Conservation (phyloP, 228 moss, liverwort and hornwort species). For the Sphagnum magellanicum region DNA sequence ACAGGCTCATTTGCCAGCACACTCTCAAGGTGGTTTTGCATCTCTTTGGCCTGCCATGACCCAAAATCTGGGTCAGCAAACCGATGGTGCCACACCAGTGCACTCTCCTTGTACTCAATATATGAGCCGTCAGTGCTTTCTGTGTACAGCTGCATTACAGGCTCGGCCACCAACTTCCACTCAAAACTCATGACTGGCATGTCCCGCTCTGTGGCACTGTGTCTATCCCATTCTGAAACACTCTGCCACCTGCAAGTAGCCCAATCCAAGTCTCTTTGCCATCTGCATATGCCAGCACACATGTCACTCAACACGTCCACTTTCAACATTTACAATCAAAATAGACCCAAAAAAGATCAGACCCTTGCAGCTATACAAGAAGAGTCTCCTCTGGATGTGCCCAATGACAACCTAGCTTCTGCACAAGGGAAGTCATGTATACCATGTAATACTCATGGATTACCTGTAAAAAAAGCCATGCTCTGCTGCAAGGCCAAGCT, state of each 20-base stretch:
- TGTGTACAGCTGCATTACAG: conserved; percentile 80
- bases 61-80: conserved; percentile 95
- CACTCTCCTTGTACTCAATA: conserved; percentile 90
- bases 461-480: conserved; percentile 99
- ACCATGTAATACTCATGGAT: neutral
- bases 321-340: no score
- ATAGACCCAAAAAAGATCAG: no score
- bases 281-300: conserved; percentile 19
- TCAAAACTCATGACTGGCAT: conserved; percentile 67
- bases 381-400: no score
- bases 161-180: conserved; percentile 79
- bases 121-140: conserved; percentile 88
- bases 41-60: conserved; percentile 94
- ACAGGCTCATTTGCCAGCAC: conserved; percentile 89
- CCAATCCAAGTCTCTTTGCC: conserved; percentile 73
- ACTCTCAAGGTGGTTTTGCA: conserved; percentile 91
- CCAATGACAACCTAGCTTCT: no score
- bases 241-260: conserved; percentile 42
- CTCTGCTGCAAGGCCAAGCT: conserved; percentile 92
- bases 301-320: no score
- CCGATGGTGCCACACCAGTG: conserved; percentile 88
- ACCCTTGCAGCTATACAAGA: no score
- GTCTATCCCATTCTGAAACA: conserved; percentile 33
- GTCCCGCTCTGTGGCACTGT: conserved; percentile 19
- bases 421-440: no score